Evolutionary conservation across 208 protist species (phyloP).

Genomic region (Crithidia fasciculata): DNA sequence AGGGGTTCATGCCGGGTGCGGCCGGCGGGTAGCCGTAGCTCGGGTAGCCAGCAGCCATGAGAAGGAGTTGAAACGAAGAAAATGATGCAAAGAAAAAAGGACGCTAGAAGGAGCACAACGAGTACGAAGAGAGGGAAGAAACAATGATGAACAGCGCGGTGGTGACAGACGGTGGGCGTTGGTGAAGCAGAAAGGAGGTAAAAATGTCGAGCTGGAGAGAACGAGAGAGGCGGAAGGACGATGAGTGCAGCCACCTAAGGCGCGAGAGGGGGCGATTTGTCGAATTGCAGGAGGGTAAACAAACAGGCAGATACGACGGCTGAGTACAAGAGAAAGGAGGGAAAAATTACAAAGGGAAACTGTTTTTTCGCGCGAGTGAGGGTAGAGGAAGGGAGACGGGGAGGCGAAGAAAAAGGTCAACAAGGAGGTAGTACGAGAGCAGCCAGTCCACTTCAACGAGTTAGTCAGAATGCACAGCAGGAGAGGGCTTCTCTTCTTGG

Average conservation of each 20-base stretch:
- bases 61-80: background rate
- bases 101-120: background rate
- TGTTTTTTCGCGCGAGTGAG: background rate
- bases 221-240: background rate
- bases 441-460: too few relatives aligned
- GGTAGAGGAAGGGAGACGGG: too few relatives aligned
- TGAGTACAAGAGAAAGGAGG: background rate
- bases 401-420: too few relatives aligned
- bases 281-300: background rate
- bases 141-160: background rate
- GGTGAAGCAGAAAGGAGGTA: too few relatives aligned
- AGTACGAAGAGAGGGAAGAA: background rate
- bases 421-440: too few relatives aligned
- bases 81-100: background rate
- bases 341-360: conserved; percentile 5
- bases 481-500: too few relatives aligned
- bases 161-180: too few relatives aligned
- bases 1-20: background rate
- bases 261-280: background rate
- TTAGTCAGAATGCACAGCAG: too few relatives aligned
- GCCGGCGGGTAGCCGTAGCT: background rate
- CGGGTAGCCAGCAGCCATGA: conserved; percentile 9
- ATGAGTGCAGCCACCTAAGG: background rate
- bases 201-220: background rate
- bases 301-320: background rate